These are phyloP conservation scores for Kitagawia praeruptora DNA, from an alignment of 129 eudicot genomes.

Conservation along the genomic window DNA sequence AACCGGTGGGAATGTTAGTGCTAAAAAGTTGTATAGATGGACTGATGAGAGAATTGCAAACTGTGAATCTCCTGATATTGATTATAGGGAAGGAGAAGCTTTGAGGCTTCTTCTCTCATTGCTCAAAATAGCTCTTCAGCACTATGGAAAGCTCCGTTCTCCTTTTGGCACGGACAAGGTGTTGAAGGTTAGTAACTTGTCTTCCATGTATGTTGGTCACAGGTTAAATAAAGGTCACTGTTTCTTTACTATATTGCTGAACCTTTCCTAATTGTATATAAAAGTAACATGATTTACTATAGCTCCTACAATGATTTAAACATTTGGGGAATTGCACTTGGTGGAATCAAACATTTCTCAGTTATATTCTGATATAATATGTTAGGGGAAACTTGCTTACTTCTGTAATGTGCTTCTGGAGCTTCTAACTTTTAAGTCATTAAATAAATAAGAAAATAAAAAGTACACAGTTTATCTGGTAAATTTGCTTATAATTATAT, in stretches of 20 bases:
- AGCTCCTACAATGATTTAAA: background rate
- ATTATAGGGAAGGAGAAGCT: slow-evolving; percentile 42
- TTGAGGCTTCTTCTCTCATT: slow-evolving; percentile 68
- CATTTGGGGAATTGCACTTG: background rate
- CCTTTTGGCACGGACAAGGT: slow-evolving; percentile 78
- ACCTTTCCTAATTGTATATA: background rate
- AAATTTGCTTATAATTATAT: background rate
- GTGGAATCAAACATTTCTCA: background rate
- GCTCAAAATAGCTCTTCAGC: slow-evolving; percentile 80
- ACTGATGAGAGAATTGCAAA: slow-evolving; percentile 78
- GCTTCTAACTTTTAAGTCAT: background rate
- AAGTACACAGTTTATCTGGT: background rate
- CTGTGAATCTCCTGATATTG: slow-evolving; percentile 31
- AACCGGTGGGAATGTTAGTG: slow-evolving; percentile 70
- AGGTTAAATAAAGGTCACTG: background rate
- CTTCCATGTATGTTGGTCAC: background rate
- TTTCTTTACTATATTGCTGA: background rate
- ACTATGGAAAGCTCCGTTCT: slow-evolving; percentile 92
- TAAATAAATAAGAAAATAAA: background rate
- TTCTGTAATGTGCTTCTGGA: too few relatives aligned
- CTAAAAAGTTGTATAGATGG: slow-evolving; percentile 78
- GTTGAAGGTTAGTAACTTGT: slow-evolving; percentile 41
- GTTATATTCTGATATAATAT: background rate
- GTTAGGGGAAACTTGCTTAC: background rate
- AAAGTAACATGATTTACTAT: background rate